Conservation (phyloP, 78 protist genomes). For the Parvularia atlantis region DNA sequence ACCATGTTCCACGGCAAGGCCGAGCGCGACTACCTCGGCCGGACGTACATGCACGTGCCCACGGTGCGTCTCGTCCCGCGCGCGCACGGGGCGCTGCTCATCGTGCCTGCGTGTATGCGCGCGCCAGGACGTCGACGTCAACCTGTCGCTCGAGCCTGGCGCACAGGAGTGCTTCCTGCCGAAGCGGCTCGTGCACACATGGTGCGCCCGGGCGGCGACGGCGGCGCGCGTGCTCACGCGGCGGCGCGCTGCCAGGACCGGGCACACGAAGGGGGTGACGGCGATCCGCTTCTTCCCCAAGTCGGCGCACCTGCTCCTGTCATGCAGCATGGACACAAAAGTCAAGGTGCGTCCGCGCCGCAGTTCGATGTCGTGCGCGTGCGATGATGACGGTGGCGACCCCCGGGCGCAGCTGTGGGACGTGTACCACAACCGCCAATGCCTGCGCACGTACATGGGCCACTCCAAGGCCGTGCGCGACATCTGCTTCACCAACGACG, state of each 20-base stretch:
- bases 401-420: constrained; percentile 72
- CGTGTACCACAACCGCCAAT: constrained; percentile 35
- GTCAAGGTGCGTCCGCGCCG: constrained; percentile 13
- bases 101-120: background rate
- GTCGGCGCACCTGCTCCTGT: constrained; percentile 74
- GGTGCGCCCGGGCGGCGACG: no score
- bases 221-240: no score
- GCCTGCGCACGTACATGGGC: constrained; percentile 77
- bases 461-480: constrained; percentile 72
- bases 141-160: background rate
- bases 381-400: background rate
- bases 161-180: constrained; percentile 7
- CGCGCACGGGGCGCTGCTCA: background rate
- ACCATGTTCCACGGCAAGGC: constrained; percentile 1
- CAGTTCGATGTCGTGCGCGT: background rate
- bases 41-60: background rate
- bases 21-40: constrained; percentile 7
- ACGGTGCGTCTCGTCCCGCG: no score
- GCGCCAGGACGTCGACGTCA: background rate
- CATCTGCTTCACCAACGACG: constrained; percentile 57
- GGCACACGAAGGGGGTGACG: constrained; percentile 57
- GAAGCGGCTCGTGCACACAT: background rate
- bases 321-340: constrained; percentile 58
- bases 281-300: constrained; percentile 61
- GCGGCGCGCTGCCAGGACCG: no score